These are phyloP conservation scores for Botryosphaeria dothidea DNA, from an alignment of 2,329 filamentous ascomycete species.

Conservation along the genomic window DNA sequence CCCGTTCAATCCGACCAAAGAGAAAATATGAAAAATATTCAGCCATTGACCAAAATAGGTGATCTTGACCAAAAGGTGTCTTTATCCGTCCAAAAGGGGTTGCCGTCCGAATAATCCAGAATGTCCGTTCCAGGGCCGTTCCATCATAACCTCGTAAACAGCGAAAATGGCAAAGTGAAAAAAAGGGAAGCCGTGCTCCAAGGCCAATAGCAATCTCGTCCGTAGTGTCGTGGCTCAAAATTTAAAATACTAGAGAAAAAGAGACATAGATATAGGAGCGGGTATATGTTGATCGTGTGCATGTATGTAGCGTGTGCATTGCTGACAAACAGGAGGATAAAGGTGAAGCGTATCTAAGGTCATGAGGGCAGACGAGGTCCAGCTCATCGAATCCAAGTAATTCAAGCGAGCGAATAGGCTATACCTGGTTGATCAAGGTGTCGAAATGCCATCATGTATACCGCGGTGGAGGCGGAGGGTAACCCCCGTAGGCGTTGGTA, in stretches of 20 bases:
- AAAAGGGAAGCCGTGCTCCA: constrained; percentile 5
- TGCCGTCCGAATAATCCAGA: constrained; percentile 1
- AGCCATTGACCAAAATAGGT: constrained; percentile 2
- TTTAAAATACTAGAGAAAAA: not conserved
- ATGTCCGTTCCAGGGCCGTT: constrained; percentile 1
- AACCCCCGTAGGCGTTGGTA: not conserved
- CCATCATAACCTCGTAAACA: constrained; percentile 4
- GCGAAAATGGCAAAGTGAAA: not conserved
- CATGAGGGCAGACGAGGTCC: constrained; percentile 2
- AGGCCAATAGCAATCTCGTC: constrained; percentile 5
- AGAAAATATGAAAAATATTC: not conserved
- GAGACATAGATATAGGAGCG: not conserved
- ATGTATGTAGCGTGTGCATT: not conserved
- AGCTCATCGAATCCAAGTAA: not conserved
- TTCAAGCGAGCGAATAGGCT: not conserved
- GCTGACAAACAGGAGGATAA: not conserved
- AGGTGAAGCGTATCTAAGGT: not conserved
- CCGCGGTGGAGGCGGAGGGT: constrained; percentile 14
- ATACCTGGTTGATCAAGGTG: not conserved
- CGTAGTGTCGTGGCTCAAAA: not conserved
- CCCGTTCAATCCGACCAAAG: constrained; percentile 15
- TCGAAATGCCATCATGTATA: not conserved
- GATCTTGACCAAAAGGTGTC: not conserved
- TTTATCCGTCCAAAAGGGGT: not conserved
- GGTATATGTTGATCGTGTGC: constrained; percentile 14